Conservation (phyloP, 164 flowering plant genomes). For the Akebia trifoliata region DNA sequence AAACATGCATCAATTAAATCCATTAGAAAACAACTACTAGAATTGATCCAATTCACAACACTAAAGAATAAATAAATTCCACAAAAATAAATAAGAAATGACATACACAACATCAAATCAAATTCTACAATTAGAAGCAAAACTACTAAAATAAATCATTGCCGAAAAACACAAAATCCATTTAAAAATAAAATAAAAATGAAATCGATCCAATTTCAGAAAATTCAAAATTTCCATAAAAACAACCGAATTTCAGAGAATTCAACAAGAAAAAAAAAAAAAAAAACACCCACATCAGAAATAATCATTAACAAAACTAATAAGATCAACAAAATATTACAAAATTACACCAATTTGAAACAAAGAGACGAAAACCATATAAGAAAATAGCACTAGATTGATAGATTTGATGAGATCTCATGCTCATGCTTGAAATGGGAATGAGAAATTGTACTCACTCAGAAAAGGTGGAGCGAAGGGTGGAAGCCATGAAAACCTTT, state of each 20-base stretch:
- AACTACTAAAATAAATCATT: background rate
- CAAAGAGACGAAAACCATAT: conserved; percentile 13
- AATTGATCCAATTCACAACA: background rate
- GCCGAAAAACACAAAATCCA: background rate
- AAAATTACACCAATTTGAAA: background rate
- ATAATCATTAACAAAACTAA: no score
- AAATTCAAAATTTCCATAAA: background rate
- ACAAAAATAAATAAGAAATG: background rate
- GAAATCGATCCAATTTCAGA: background rate
- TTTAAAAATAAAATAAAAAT: no score
- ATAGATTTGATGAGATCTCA: conserved; percentile 9
- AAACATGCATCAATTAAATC: background rate
- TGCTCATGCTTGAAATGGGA: background rate
- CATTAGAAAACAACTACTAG: background rate
- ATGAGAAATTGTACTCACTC: conserved; percentile 26
- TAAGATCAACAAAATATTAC: background rate
- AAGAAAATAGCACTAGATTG: conserved; percentile 13
- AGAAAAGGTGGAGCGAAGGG: conserved; percentile 38
- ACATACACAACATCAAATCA: no score
- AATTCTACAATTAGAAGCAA: background rate
- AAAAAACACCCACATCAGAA: background rate
- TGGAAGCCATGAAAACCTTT: conserved; percentile 53
- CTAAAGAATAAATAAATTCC: background rate
- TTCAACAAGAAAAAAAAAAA: background rate
- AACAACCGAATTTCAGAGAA: background rate